phyloP scores from a whole-genome alignment of 176 grass and related monocot species.

The Oryza rufipogon region DNA sequence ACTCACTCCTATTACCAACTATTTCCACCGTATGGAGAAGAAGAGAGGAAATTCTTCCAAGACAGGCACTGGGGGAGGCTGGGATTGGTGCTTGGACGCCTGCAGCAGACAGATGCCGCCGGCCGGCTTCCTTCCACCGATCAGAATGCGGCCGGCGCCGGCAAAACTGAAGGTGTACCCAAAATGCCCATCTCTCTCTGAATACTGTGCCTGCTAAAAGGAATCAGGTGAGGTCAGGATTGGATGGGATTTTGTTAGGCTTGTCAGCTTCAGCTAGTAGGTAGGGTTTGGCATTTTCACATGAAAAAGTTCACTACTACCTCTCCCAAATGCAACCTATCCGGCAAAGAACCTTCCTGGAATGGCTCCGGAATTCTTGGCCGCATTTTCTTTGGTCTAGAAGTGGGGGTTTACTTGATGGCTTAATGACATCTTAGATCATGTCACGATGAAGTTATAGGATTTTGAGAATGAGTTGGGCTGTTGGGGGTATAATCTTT shows the following conservation, averaged over 20 bases:
- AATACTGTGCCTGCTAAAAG: background rate
- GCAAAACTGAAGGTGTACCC: background rate
- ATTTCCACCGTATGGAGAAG: background rate
- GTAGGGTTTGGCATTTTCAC: background rate
- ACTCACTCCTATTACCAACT: background rate
- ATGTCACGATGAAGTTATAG: background rate
- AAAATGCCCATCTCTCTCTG: background rate
- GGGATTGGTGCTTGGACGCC: background rate
- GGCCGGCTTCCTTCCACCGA: background rate
- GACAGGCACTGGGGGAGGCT: background rate
- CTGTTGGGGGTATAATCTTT: background rate
- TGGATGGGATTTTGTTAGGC: background rate
- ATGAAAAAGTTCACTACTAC: background rate
- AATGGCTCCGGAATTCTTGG: background rate
- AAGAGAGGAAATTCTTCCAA: background rate
- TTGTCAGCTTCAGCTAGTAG: background rate
- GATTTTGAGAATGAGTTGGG: too few relatives aligned
- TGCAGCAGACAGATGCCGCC: background rate
- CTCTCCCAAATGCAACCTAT: conserved; percentile 22
- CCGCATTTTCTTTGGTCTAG: background rate
- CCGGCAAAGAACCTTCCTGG: background rate
- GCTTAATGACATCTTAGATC: background rate
- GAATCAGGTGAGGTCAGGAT: background rate
- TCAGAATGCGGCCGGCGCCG: background rate
- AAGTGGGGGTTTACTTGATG: background rate